Percentiles rank a stretch among this genome's conserved stretches.
phyloP scores from a whole-genome alignment of 2,329 filamentous ascomycete species.

The Colletotrichum melonis region DNA sequence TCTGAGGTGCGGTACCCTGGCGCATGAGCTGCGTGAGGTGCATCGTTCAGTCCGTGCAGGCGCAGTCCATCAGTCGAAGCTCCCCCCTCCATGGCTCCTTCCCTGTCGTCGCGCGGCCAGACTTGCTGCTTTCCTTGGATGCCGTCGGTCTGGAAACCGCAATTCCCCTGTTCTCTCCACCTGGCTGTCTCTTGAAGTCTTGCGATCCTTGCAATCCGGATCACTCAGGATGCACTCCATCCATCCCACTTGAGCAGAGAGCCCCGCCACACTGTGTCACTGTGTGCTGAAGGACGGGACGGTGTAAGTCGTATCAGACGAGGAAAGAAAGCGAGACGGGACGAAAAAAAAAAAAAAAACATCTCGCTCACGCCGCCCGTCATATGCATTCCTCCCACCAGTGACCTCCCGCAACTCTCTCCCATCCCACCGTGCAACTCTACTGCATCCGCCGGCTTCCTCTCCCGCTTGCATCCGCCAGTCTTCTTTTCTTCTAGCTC shows the following conservation, averaged over 20 bases:
- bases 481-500: constrained; percentile 26
- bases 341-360: not conserved
- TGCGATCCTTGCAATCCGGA: not conserved
- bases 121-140: constrained; percentile 6
- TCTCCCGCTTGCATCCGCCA: constrained; percentile 33
- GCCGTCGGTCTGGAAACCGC: constrained; percentile 35
- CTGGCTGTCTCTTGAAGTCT: not conserved
- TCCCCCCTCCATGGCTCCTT: not conserved
- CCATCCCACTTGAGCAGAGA: not conserved
- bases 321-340: not conserved
- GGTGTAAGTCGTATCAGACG: constrained; percentile 30
- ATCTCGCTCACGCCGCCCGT: constrained; percentile 16
- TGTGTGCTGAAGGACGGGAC: constrained; percentile 10
- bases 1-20: not conserved
- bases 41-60: constrained; percentile 18
- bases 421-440: not conserved
- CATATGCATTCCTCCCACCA: constrained; percentile 33
- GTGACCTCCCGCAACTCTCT: not conserved
- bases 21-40: constrained; percentile 17
- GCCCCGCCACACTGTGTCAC: constrained; percentile 18
- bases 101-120: constrained; percentile 16
- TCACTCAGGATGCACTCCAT: not conserved
- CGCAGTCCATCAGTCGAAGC: constrained; percentile 4
- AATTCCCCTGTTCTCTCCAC: constrained; percentile 15
- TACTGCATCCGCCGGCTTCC: constrained; percentile 15